Conservation (phyloP, 2,329 filamentous ascomycete genomes). For the Aspergillus sp. region DNA sequence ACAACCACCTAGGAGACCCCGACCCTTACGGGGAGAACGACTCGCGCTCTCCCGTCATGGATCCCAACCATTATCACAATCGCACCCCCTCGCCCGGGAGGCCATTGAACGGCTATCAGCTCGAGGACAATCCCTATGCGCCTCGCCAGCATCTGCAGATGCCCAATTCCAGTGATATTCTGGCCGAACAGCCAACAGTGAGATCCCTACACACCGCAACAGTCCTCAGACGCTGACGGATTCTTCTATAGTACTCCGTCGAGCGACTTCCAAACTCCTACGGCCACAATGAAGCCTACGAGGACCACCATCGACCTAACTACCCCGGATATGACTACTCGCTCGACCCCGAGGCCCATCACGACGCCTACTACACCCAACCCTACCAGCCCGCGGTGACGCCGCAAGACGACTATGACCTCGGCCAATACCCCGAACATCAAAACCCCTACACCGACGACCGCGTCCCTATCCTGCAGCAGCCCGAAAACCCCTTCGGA, state of each 20-base stretch:
- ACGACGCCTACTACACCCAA: constrained; percentile 81
- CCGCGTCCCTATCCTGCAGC: constrained; percentile 70
- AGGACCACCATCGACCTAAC: constrained; percentile 47
- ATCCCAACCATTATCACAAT: constrained; percentile 51
- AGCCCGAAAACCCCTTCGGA: constrained; percentile 61
- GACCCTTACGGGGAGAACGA: constrained; percentile 45
- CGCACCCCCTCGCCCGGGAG: constrained; percentile 75
- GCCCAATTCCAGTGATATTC: constrained; percentile 64
- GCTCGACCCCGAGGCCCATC: constrained; percentile 78
- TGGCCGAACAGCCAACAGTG: constrained; percentile 82
- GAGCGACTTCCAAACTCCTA: constrained; percentile 64
- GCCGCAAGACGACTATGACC: constrained; percentile 55
- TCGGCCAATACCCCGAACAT: constrained; percentile 51
- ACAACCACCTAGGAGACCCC: constrained; percentile 33
- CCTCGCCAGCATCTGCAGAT: constrained; percentile 63
- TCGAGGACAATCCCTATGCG: constrained; percentile 73
- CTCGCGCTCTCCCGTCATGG: constrained; percentile 44
- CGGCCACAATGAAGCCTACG: constrained; percentile 61
- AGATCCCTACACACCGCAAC: constrained; percentile 29
- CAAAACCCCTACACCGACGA: constrained; percentile 66
- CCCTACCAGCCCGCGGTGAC: constrained; percentile 69
- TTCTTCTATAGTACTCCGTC: constrained; percentile 62
- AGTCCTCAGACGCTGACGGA: constrained; percentile 1
- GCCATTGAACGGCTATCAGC: constrained; percentile 73
- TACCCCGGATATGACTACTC: constrained; percentile 66